Evolutionary conservation across 495 filamentous ascomycete species (phyloP), one percentile per base, ranked within the genome.

Genomic region (Apiosordaria backusii): DNA sequence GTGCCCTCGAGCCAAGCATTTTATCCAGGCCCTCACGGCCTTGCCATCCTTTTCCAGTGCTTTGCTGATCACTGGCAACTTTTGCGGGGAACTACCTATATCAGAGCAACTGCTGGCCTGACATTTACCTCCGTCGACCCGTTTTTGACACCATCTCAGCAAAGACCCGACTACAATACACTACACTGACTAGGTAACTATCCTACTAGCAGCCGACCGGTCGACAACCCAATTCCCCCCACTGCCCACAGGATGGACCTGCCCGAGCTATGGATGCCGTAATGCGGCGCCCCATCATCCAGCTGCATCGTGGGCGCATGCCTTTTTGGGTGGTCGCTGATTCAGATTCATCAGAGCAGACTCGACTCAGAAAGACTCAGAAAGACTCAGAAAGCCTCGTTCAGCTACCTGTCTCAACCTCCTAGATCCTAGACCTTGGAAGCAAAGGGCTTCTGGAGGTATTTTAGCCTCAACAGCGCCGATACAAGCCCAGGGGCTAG

Each of bases 1-100:
- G 66, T 61, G 66, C 61, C 65, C 53, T 61, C 16, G 18, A 45
- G 65, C 65, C 65, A 67, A 67, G 65, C 24, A 64, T 54, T 61
- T 64, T 60, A 60, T 53, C 29, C 25, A 61, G 64, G 25, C 15
- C 22, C 9, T 27, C 40, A 16, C 18, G 5, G 50, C 15, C 18
- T 61, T 65, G 40, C 22, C 52, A 55, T 23, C 22, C 22, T 55
- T 50, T 55, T 55, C 65, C 65, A 67, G 54, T 67, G 52, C 60
- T 62, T 22, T 22, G 35, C 7, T 60, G 50, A 40, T 63, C 60
- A 60, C 60, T 50, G 9, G 60, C 22, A 10, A 18, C 19, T 15
- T 67, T 40, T 26, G 65, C 55, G 18, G 40, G n/a, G 22, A 55
- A 22, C 50, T 16, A 53, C 16, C 50, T 21, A 53, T 7, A 29